phyloP scores from a whole-genome alignment of 1,284 basidiomycete species.

The Boletus holoroseus region DNA sequence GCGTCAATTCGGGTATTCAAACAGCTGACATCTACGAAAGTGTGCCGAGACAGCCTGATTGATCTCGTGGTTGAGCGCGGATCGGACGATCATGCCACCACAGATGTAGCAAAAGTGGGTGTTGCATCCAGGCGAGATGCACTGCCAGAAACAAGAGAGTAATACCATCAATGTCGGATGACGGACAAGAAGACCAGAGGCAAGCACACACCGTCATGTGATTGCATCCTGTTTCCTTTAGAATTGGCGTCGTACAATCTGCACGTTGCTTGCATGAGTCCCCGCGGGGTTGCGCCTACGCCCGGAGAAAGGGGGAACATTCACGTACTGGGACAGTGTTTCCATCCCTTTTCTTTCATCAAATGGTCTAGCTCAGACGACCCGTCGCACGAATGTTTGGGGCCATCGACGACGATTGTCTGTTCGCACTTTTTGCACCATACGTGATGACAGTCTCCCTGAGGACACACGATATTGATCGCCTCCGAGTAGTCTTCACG shows the following conservation, averaged over 20 bases:
- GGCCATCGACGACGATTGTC: slow-evolving; percentile 35
- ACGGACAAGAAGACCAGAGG: not conserved
- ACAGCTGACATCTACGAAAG: slow-evolving; percentile 45
- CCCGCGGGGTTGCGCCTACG: not conserved
- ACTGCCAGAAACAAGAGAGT: slow-evolving; percentile 35
- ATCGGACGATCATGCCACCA: slow-evolving; percentile 48
- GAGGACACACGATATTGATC: slow-evolving; percentile 41
- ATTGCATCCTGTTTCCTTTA: slow-evolving; percentile 56
- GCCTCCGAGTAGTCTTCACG: slow-evolving; percentile 42
- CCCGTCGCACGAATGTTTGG: slow-evolving; percentile 55
- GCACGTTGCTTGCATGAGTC: not conserved
- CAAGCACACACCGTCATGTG: slow-evolving; percentile 52
- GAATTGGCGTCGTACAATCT: slow-evolving; percentile 57
- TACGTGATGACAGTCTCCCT: slow-evolving; percentile 40
- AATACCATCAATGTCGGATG: not conserved
- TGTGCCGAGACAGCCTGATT: slow-evolving; percentile 39
- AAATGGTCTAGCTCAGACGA: slow-evolving; percentile 47
- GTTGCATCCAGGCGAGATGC: slow-evolving; percentile 55
- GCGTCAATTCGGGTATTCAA: slow-evolving; percentile 32
- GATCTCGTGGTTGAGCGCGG: slow-evolving; percentile 42
- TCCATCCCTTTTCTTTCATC: slow-evolving; percentile 54
- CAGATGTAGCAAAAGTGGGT: slow-evolving; percentile 62
- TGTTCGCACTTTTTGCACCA: slow-evolving; percentile 58
- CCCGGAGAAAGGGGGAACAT: not conserved
- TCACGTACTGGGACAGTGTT: slow-evolving; percentile 50